A percentile compares a stretch with the other conserved stretches of the same genome.
phyloP scores from a whole-genome alignment of 352 stramenopile genomes.

The Pythium pectinolyticum region DNA sequence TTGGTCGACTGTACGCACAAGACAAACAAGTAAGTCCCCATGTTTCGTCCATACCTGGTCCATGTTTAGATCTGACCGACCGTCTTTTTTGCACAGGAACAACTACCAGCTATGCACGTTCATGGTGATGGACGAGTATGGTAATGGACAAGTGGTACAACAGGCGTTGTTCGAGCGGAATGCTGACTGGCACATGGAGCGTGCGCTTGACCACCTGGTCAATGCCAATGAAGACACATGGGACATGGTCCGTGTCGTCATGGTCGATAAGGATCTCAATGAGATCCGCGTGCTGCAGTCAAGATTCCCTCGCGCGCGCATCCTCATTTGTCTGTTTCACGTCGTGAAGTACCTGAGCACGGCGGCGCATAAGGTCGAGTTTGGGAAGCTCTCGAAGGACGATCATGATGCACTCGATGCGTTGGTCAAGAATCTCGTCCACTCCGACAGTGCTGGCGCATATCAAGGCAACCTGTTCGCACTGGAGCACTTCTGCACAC shows the following conservation, averaged over 20 bases:
- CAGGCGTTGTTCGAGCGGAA: conserved; percentile 12
- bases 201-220: neutral
- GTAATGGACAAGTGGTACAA: conserved; percentile 8
- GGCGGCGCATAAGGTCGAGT: conserved; percentile 7
- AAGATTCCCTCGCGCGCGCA: neutral
- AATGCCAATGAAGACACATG: neutral
- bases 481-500: conserved; percentile 2
- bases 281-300: conserved; percentile 15
- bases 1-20: neutral
- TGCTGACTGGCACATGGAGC: conserved; percentile 14
- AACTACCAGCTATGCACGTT: conserved; percentile 18
- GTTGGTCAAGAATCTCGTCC: conserved; percentile 23
- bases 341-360: conserved; percentile 16
- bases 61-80: neutral
- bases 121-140: conserved; percentile 11
- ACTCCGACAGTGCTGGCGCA: neutral
- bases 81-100: neutral
- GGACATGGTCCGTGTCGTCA: conserved; percentile 6
- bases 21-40: neutral
- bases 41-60: neutral
- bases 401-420: conserved; percentile 21
- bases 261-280: conserved; percentile 27
- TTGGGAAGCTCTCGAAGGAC: conserved; percentile 19
- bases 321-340: conserved; percentile 20
- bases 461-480: conserved; percentile 11